Base-by-base conservation (phyloP, 345 rosid species). In the Gossypium bickii region DNA sequence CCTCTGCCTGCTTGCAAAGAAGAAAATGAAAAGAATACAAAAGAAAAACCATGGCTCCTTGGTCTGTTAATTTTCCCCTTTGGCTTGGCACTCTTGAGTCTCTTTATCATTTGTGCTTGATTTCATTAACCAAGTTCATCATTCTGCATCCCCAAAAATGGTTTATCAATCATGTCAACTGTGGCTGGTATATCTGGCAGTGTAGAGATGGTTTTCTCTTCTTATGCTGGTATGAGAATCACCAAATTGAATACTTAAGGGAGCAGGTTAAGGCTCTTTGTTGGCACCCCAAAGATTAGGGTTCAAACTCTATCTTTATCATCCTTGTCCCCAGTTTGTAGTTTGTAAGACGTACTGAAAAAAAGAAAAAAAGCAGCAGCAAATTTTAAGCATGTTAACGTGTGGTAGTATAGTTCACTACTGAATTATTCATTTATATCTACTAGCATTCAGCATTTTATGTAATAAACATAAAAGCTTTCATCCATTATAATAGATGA, bases 1-100 rank as follows among this genome's bases (percentile, higher is more conserved):
- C 75, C 65, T 57, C 62, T 9, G 1, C 74, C 64, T 67, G 38
- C 20, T 22, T 47, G 20, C 65, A 57, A 55, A 71, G n/a, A n/a
- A 43, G 65, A 38, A 25, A 17, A 20, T 29, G 13, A 41, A 52
- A n/a, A 11, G 43, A 24, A 68, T 9, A 24, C 51, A 24, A 24
- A 22, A 24, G 65, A 22, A 45, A 67, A 12, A 22, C 17, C 4
- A 0, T 24, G n/a, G 56, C 57, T 48, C 56, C 71, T 11, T 45
- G 53, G 38, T 45, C 56, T 67, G 41, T 13, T 47, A 27, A 22
- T 67, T 47, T 47, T 24, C 15, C 52, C 38, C 56, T 12, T 47
- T 47, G 41, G 71, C 29, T 20, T 44, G 15, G 51, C 52, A 20
- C 27, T 18, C 29, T 45, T 67, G 55, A 45, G 17, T 45, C 55